Conservation (phyloP, 306 rosid species). For the Castanea sativa region DNA sequence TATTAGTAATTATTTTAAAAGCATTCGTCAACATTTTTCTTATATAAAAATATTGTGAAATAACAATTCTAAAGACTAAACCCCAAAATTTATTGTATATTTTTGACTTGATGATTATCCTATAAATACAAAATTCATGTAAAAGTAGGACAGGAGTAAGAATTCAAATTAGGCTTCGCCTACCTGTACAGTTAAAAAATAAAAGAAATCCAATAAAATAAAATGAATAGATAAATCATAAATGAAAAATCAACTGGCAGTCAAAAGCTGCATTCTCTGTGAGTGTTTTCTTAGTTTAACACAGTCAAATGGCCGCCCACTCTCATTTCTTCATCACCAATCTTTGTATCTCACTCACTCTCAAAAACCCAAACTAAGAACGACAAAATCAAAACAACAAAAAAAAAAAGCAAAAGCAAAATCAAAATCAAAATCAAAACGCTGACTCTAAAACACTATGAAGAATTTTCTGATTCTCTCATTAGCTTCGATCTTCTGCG, state of each 20-base stretch:
- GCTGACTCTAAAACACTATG: slow-evolving; percentile 15
- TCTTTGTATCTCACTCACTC: background rate
- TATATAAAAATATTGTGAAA: no score
- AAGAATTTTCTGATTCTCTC: slow-evolving; percentile 4
- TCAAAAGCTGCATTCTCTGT: slow-evolving; percentile 22
- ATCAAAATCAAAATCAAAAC: background rate
- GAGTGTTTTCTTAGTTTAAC: background rate
- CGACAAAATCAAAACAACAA: background rate
- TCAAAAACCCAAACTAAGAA: background rate
- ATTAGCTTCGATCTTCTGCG: slow-evolving; percentile 5
- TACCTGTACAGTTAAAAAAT: no score
- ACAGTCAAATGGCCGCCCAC: slow-evolving; percentile 4
- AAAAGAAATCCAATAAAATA: no score
- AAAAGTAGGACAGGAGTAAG: no score
- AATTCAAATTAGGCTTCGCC: no score
- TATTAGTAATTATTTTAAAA: no score
- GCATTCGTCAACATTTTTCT: no score
- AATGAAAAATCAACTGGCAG: slow-evolving; percentile 9
- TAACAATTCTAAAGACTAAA: no score
- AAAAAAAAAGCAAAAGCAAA: background rate
- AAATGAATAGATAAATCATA: no score
- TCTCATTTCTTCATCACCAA: background rate
- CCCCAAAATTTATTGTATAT: no score
- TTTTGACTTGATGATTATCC: no score
- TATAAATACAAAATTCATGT: no score